phyloP scores from a whole-genome alignment of 768 basidiomycete genomes.

The Lactarius vividus region DNA sequence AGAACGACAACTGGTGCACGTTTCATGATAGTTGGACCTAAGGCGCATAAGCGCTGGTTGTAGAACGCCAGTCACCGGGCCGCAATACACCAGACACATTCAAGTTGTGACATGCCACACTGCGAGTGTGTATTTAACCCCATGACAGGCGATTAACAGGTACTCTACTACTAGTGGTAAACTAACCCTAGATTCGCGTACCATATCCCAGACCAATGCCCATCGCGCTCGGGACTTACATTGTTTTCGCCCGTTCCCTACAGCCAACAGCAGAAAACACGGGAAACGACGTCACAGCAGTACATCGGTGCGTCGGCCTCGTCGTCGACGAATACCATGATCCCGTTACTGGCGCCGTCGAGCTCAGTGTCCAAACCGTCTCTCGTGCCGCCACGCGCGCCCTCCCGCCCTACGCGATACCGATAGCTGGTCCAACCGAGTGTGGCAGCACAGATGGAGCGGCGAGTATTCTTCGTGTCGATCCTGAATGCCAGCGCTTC shows the following conservation, averaged over 20 bases:
- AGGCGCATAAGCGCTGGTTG: not conserved
- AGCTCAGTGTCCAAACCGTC: conserved; percentile 1
- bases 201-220: conserved; percentile 1
- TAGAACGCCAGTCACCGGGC: not conserved
- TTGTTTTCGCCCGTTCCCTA: not conserved
- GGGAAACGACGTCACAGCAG: not conserved
- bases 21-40: conserved; percentile 16
- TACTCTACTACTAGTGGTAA: not conserved
- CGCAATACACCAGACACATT: not conserved
- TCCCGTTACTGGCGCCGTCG: not conserved
- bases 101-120: not conserved
- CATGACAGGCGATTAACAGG: not conserved
- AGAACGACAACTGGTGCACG: conserved; percentile 54
- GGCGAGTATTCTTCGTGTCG: conserved; percentile 3
- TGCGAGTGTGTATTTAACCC: not conserved
- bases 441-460: not conserved
- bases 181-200: not conserved
- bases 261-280: not conserved
- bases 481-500: not conserved
- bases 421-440: conserved; percentile 1
- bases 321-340: not conserved
- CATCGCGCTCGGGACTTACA: conserved; percentile 7
- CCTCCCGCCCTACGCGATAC: not conserved
- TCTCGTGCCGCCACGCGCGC: not conserved
- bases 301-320: not conserved